Percentiles rank a stretch among this genome's conserved stretches.
Evolutionary conservation across 139 green algal genomes (phyloP).

Genomic region (Yamagishiella unicocca): DNA sequence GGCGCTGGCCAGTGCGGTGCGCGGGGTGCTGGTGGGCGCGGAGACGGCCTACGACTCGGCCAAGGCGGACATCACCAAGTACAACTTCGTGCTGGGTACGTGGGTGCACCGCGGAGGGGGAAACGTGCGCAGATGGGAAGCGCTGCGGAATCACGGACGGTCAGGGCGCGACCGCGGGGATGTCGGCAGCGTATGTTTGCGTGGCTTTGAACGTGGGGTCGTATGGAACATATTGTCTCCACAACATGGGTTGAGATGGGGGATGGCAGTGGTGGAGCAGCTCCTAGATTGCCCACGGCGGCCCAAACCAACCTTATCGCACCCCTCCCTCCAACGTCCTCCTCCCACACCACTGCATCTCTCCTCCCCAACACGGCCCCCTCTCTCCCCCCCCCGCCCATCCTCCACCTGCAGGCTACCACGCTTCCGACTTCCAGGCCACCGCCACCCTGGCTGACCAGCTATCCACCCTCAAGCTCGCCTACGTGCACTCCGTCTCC

Average conservation of each 20-base stretch:
- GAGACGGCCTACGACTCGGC: constrained; percentile 24
- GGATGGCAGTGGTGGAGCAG: too few relatives aligned
- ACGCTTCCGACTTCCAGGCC: constrained; percentile 39
- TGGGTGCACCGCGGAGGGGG: neutral
- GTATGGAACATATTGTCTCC: too few relatives aligned
- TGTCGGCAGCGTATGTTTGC: too few relatives aligned
- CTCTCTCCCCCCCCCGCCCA: too few relatives aligned
- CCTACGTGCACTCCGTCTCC: neutral
- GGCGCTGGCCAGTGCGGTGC: constrained; percentile 5
- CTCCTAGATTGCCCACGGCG: too few relatives aligned
- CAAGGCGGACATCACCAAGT: constrained; percentile 41
- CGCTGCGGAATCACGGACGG: too few relatives aligned
- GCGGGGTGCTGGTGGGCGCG: constrained; percentile 14
- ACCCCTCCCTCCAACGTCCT: neutral
- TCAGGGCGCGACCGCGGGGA: too few relatives aligned
- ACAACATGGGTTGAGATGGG: too few relatives aligned
- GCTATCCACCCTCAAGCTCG: constrained; percentile 25
- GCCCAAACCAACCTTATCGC: too few relatives aligned
- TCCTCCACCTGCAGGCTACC: neutral
- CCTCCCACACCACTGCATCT: neutral
- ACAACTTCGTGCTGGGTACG: constrained; percentile 22
- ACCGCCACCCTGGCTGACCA: constrained; percentile 24
- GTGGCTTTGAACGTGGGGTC: too few relatives aligned
- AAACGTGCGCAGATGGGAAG: neutral
- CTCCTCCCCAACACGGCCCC: neutral